phyloP scores from a whole-genome alignment of 1,284 basidiomycete genomes.

The Hymenochaete sp. region DNA sequence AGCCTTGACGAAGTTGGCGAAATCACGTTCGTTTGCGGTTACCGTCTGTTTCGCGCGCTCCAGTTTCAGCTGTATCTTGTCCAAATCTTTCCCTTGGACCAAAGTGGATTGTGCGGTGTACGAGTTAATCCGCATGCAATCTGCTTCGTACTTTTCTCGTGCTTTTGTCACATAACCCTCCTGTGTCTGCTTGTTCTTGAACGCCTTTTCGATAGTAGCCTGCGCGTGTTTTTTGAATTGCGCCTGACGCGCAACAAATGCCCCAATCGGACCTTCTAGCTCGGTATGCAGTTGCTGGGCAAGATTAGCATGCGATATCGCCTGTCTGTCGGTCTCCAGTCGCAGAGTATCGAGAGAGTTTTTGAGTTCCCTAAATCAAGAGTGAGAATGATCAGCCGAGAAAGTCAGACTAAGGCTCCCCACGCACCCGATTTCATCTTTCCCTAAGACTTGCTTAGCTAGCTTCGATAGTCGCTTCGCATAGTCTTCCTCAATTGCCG shows the following conservation, averaged over 20 bases:
- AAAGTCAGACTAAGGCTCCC: conserved; percentile 17
- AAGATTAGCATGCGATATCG: conserved; percentile 58
- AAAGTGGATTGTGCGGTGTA: conserved; percentile 91
- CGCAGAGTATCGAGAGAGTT: conserved; percentile 72
- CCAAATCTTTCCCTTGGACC: conserved; percentile 89
- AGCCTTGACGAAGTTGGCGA: conserved; percentile 77
- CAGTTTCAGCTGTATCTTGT: conserved; percentile 83
- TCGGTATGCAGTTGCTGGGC: conserved; percentile 71
- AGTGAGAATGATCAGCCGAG: conserved; percentile 9
- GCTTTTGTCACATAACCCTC: conserved; percentile 82
- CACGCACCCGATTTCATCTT: conserved; percentile 85
- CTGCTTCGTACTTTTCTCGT: conserved; percentile 88
- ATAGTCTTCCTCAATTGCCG: conserved; percentile 91
- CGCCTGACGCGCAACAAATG: conserved; percentile 60
- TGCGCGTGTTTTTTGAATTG: conserved; percentile 74
- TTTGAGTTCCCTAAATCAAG: conserved; percentile 58
- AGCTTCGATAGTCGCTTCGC: conserved; percentile 81
- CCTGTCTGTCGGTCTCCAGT: conserved; percentile 78
- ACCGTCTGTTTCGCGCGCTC: conserved; percentile 89
- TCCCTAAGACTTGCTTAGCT: conserved; percentile 69
- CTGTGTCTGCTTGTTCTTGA: conserved; percentile 79
- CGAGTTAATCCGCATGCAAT: conserved; percentile 92
- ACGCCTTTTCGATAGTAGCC: conserved; percentile 74
- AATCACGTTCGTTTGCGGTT: conserved; percentile 84
- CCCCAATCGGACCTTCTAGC: conserved; percentile 60